Evolutionary conservation across 1,284 basidiomycete species (phyloP).

Genomic region (Mixia osmundae): DNA sequence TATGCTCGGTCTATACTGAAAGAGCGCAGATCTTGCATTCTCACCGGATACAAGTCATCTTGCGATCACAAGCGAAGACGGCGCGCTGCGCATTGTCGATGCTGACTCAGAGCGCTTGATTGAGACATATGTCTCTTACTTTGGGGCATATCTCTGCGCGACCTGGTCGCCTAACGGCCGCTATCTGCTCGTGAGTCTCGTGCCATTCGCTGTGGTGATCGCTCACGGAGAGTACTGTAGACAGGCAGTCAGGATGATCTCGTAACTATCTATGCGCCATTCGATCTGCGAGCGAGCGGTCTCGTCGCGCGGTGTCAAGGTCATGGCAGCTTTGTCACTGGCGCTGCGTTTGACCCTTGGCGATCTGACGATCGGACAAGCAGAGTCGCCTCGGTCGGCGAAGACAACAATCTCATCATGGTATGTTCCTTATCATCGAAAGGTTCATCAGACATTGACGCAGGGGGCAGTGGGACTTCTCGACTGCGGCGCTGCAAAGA

Average conservation of each 20-base stretch:
- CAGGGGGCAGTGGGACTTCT: conserved; percentile 97
- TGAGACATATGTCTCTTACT: conserved; percentile 77
- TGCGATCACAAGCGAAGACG: conserved; percentile 7
- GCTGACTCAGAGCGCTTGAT: conserved; percentile 33
- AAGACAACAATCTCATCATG: conserved; percentile 79
- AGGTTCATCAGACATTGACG: too few species aligned
- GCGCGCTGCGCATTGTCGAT: conserved; percentile 6
- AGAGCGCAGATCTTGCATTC: conserved; percentile 1
- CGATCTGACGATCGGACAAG: conserved; percentile 45
- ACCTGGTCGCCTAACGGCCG: conserved; percentile 88
- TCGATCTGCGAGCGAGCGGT: conserved; percentile 69
- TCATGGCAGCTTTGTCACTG: conserved; percentile 77
- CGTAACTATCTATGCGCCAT: conserved; percentile 71
- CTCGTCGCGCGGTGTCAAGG: conserved; percentile 88
- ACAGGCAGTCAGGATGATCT: conserved; percentile 79
- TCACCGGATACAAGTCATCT: conserved; percentile 6
- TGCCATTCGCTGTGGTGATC: neutral
- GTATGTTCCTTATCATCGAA: too few species aligned
- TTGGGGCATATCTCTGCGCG: conserved; percentile 64
- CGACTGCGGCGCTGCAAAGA: conserved; percentile 45
- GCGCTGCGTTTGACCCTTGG: conserved; percentile 66
- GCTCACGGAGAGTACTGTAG: conserved; percentile 20
- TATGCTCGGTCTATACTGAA: neutral
- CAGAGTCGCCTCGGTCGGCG: conserved; percentile 64
- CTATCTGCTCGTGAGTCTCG: conserved; percentile 48